These are phyloP conservation scores for Pleurotus cornucopiae DNA, from an alignment of 768 basidiomycete species.

Conservation along the genomic window DNA sequence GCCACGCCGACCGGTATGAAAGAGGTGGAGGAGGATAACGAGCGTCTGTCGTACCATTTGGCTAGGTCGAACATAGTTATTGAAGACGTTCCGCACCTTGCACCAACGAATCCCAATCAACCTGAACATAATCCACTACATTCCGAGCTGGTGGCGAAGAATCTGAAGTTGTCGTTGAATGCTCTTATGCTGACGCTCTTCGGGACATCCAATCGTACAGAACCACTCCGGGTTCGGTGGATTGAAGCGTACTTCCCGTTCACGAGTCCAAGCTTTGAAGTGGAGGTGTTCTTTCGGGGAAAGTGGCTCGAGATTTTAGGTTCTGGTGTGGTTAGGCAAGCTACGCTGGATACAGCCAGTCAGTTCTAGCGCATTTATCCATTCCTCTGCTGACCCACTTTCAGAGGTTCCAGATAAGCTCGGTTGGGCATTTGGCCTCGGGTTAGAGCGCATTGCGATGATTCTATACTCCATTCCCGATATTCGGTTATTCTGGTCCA, in stretches of 20 bases:
- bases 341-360: conserved; percentile 86
- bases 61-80: conserved; percentile 76
- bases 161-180: conserved; percentile 89
- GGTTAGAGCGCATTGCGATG: conserved; percentile 97
- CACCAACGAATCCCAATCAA: conserved; percentile 78
- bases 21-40: conserved; percentile 71
- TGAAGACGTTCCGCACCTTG: conserved; percentile 77
- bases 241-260: conserved; percentile 98
- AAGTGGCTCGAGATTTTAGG: conserved; percentile 98
- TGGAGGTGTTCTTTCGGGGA: conserved; percentile 93
- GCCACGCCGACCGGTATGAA: conserved; percentile 52
- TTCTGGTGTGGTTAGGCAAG: conserved; percentile 86
- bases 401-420: conserved; percentile 77
- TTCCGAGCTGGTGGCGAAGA: conserved; percentile 71
- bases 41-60: conserved; percentile 52
- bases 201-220: conserved; percentile 50
- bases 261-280: conserved; percentile 96
- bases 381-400: conserved; percentile 1
- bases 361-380: conserved; percentile 27
- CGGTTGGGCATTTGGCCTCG: conserved; percentile 98
- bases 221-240: conserved; percentile 90
- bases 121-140: conserved; percentile 67
- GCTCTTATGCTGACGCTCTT: conserved; percentile 81
- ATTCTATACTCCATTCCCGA: conserved; percentile 95
- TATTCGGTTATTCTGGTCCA: conserved; percentile 97